Base-by-base conservation (phyloP, 2,329 filamentous ascomycete species). In the Anisogramma anomala region DNA sequence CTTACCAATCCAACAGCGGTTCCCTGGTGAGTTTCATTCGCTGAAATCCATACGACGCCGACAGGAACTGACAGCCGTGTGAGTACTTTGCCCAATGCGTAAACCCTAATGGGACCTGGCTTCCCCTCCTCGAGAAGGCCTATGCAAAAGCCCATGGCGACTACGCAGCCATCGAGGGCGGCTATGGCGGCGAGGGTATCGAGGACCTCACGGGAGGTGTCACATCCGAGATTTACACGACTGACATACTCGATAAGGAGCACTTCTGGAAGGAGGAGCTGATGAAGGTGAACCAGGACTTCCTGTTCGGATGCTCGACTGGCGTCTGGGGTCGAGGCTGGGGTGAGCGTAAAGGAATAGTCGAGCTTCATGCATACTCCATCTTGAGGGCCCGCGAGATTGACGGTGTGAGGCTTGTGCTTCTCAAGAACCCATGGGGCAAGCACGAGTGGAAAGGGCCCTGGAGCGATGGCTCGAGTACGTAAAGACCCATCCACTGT, bases 181-280 rank as follows among this genome's bases (percentile, higher is more conserved):
- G 82, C 1, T 82, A 73, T 50, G 62, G 58, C 3, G 64, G 64
- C 15, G 63, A 66, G 46, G 63, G 57, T 6, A 58, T 65, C 23
- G 63, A 69, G 43, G 71, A 82, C 57, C 62, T 80, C 9, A 77
- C 71, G 11, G 81, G 81, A 2, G 81, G 81, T 19, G 78, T 85
- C 10, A 83, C 79, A 0, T 79, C 77, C 0, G 76, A 82, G 53
- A 60, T 86, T 9, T 71, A 81, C 33, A 74, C 77, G 1, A 74
- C 75, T 0, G 80, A 85, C 51, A 83, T 87, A 26, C 68, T 86
- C 3, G 79, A 91, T 54, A 81, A 82, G 44, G 79, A 94, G 37
- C 72, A 76, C 17, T 93, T 94, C 56, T 94, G 86, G 87, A 74
- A 71, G 1, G 77, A 89, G 27, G 83, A 91, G 55, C 70, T 94